phyloP scores from a whole-genome alignment of 345 rosid species.

The Salix suchowensis region DNA sequence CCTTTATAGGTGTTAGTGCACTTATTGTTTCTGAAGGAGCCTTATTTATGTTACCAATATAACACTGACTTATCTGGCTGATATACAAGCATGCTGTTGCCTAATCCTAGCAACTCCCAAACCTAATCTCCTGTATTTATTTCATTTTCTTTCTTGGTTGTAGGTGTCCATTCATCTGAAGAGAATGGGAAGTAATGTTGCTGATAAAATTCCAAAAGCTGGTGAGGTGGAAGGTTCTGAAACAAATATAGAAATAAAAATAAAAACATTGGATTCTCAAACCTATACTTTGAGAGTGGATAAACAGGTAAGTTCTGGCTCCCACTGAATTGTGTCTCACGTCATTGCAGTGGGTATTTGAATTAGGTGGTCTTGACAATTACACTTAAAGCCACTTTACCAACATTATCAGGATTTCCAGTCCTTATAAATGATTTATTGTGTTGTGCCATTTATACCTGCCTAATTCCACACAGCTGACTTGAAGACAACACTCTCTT shows the following conservation, averaged over 20 bases:
- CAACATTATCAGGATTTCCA: neutral
- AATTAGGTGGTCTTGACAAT: neutral
- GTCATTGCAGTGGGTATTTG: neutral
- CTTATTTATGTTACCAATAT: neutral
- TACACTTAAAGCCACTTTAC: neutral
- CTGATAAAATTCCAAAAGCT: conserved; percentile 27
- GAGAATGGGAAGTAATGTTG: conserved; percentile 49
- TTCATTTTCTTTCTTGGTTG: neutral
- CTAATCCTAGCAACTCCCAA: neutral
- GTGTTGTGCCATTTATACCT: neutral
- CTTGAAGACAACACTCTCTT: neutral
- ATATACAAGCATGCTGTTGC: neutral
- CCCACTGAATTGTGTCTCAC: neutral
- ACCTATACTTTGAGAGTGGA: conserved; percentile 68
- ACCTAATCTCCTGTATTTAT: neutral
- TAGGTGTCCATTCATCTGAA: conserved; percentile 24
- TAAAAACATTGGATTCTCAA: conserved; percentile 71
- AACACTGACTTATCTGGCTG: neutral
- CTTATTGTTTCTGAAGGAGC: neutral
- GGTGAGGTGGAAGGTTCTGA: conserved; percentile 43
- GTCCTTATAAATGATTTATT: neutral
- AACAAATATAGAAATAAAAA: conserved; percentile 59
- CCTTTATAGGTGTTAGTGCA: neutral
- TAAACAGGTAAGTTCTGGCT: conserved; percentile 48
- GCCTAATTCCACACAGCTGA: neutral